Percentiles rank a stretch among this genome's conserved stretches.
Conservation (phyloP, 495 filamentous ascomycete genomes). For the Aspergillus hancockii region DNA sequence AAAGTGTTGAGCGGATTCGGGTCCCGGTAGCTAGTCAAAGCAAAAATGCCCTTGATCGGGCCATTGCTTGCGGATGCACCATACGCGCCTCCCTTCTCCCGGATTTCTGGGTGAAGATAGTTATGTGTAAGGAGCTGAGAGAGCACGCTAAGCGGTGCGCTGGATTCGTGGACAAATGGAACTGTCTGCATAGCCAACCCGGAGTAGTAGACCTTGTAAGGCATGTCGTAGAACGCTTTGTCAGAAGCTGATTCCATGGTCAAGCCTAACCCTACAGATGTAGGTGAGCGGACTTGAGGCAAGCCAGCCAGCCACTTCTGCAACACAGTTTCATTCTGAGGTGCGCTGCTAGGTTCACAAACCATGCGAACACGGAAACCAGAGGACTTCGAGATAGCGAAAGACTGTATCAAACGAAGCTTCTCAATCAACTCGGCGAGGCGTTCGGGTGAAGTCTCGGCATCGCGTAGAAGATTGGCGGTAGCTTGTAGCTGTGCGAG, state of each 20-base stretch:
- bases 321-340: slow-evolving; percentile 71
- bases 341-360: slow-evolving; percentile 70
- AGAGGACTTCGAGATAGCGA: slow-evolving; percentile 61
- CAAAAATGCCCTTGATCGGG: slow-evolving; percentile 79
- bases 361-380: slow-evolving; percentile 80
- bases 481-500: slow-evolving; percentile 88
- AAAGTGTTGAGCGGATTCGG: slow-evolving; percentile 92
- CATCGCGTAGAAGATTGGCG: slow-evolving; percentile 58
- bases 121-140: slow-evolving; percentile 96
- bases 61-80: slow-evolving; percentile 86
- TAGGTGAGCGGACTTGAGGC: slow-evolving; percentile 42
- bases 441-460: slow-evolving; percentile 56
- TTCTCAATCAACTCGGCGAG: slow-evolving; percentile 78
- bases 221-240: slow-evolving; percentile 88
- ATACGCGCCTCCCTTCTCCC: slow-evolving; percentile 96
- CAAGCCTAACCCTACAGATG: slow-evolving; percentile 31
- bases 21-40: slow-evolving; percentile 94
- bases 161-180: slow-evolving; percentile 73
- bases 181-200: slow-evolving; percentile 78
- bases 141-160: slow-evolving; percentile 81
- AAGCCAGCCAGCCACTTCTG: slow-evolving; percentile 68
- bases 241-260: slow-evolving; percentile 38
- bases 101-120: slow-evolving; percentile 94
- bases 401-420: slow-evolving; percentile 80
- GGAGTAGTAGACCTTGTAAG: slow-evolving; percentile 96